These are phyloP conservation scores for Trametes cubensis DNA, from an alignment of 768 basidiomycete species.

Conservation along the genomic window DNA sequence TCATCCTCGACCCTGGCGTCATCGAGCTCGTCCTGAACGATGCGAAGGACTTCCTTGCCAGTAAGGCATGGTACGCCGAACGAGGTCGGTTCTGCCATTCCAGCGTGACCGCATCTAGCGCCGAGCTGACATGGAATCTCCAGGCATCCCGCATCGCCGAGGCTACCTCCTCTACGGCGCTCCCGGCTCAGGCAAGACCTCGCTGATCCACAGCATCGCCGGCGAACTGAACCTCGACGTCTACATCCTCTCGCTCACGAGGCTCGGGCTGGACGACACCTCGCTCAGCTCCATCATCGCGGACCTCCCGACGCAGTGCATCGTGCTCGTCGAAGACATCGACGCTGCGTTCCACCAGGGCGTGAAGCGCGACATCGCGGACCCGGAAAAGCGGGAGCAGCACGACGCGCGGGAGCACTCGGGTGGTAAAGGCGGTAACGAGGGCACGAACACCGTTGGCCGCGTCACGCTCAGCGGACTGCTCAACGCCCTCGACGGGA, in stretches of 20 bases:
- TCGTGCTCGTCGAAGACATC: conserved; percentile 83
- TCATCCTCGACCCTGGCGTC: conserved; percentile 71
- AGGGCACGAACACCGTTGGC: conserved; percentile 20
- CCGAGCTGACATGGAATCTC: background rate
- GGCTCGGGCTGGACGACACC: conserved; percentile 64
- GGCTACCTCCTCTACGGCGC: conserved; percentile 78
- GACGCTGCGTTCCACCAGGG: conserved; percentile 65
- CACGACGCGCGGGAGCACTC: background rate
- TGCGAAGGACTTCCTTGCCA: conserved; percentile 68
- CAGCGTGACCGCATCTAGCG: background rate
- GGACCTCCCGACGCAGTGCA: conserved; percentile 68
- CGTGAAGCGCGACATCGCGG: conserved; percentile 23
- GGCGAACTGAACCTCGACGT: conserved; percentile 79
- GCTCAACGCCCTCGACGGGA: conserved; percentile 78
- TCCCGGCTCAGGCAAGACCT: conserved; percentile 80
- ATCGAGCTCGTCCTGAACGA: conserved; percentile 70
- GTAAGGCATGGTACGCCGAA: conserved; percentile 72
- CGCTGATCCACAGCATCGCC: conserved; percentile 73
- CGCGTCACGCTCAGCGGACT: conserved; percentile 72
- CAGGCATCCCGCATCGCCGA: conserved; percentile 74
- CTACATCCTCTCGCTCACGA: conserved; percentile 71
- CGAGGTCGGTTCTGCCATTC: conserved; percentile 47
- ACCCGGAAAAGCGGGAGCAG: conserved; percentile 14
- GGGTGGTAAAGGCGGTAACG: background rate
- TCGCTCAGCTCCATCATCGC: conserved; percentile 59